Conservation (phyloP, 2,329 filamentous ascomycete species). For the Cladosporium sp. region DNA sequence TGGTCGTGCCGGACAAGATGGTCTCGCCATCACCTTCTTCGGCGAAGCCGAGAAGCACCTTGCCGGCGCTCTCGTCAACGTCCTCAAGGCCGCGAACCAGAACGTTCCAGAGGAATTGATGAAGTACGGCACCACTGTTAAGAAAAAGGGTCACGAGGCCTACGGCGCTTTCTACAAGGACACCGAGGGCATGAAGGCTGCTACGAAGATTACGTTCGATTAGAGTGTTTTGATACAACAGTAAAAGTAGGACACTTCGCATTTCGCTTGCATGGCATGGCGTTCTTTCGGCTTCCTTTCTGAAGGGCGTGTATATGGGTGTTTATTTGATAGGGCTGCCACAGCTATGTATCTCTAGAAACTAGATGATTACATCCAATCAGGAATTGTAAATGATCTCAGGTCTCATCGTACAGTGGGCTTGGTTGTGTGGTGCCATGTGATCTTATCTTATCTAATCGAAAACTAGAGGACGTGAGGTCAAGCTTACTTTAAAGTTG, state of each 20-base stretch:
- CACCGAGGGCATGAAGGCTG: constrained; percentile 73
- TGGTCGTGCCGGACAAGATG: constrained; percentile 84
- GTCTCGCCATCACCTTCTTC: constrained; percentile 87
- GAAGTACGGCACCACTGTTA: constrained; percentile 96
- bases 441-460: neutral
- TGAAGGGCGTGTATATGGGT: too few species aligned
- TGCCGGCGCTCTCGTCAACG: constrained; percentile 89
- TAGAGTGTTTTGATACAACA: constrained; percentile 12
- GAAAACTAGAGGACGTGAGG: too few species aligned
- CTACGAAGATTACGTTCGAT: constrained; percentile 91
- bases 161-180: constrained; percentile 97
- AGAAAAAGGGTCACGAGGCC: constrained; percentile 95
- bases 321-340: too few species aligned
- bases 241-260: too few species aligned
- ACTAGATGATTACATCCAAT: too few species aligned
- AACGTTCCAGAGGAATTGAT: constrained; percentile 82
- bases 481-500: neutral
- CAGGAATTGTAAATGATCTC: too few species aligned
- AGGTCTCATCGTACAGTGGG: too few species aligned
- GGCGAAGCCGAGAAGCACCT: constrained; percentile 91
- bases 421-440: too few species aligned
- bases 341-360: too few species aligned
- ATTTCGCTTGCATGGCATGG: too few species aligned
- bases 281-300: too few species aligned
- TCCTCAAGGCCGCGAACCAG: constrained; percentile 89